These are phyloP conservation scores for Dothiorella sarmentorum DNA, from an alignment of 2,329 filamentous ascomycete species.

Conservation along the genomic window DNA sequence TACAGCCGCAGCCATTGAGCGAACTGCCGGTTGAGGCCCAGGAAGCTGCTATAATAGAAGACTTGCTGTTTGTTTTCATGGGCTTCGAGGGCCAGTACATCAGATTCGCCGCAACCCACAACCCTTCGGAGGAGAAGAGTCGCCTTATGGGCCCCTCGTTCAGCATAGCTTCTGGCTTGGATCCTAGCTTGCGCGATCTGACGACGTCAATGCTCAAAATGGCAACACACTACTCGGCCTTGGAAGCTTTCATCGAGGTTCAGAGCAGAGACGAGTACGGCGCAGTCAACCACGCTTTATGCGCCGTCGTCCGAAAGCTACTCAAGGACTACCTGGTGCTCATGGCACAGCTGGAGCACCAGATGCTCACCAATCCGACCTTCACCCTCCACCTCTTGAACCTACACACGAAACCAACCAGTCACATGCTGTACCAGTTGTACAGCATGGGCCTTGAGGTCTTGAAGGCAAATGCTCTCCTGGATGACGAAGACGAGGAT, in stretches of 20 bases:
- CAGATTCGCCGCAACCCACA: constrained; percentile 76
- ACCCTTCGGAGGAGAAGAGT: constrained; percentile 81
- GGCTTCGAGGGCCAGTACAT: constrained; percentile 98
- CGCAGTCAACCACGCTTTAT: constrained; percentile 90
- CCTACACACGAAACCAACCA: constrained; percentile 83
- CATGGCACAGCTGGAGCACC: constrained; percentile 88
- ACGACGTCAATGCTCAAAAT: constrained; percentile 87
- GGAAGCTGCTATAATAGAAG: constrained; percentile 82
- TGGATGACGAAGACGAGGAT: constrained; percentile 68
- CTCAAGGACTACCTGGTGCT: constrained; percentile 92
- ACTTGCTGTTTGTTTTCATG: constrained; percentile 94
- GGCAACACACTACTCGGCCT: constrained; percentile 86
- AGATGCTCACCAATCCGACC: constrained; percentile 79
- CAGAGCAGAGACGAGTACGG: constrained; percentile 92
- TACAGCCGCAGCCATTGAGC: constrained; percentile 65
- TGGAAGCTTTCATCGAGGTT: constrained; percentile 91
- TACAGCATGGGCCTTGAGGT: constrained; percentile 77
- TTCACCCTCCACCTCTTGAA: constrained; percentile 94
- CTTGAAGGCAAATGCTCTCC: constrained; percentile 77
- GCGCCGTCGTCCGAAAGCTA: constrained; percentile 87
- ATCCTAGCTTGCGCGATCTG: constrained; percentile 86
- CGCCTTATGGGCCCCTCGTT: constrained; percentile 79
- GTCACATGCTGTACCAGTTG: constrained; percentile 86
- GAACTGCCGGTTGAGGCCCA: constrained; percentile 76
- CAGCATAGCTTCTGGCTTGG: constrained; percentile 75